Evolutionary conservation across 2,329 filamentous ascomycete genomes (phyloP), one percentile per base, ranked within the genome.

Genomic region (Trichoderma guizhouense): DNA sequence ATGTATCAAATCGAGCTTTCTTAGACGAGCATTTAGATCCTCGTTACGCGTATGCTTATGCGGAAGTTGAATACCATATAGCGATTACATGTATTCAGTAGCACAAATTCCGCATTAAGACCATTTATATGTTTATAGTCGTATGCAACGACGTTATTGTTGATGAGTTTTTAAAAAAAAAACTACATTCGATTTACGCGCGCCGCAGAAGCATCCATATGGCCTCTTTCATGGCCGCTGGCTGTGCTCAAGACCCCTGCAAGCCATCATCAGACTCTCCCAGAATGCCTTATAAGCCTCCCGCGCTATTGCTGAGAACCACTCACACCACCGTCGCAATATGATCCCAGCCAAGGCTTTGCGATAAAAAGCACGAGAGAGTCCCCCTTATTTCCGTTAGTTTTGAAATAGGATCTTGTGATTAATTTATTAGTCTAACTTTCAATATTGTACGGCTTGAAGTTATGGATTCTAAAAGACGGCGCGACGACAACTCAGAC

Each of bases 221-320:
- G 51, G 51, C 32, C 51, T 67, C 21, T 57, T 15, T 36, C 26
- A n/a, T n/a, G 47, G 32, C 32, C 30, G 64, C 47, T 39, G 51
- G 51, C 64, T 58, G 64, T 39, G 53, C 18, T 15, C 51, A 58
- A 57, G 15, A 67, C 24, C 64, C 64, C 51, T 67, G 64, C 51
- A 67, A 67, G 21, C 15, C 24, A 43, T 43, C 32, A 24, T 24
- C 62, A 53, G 30, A 24, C 30, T n/a, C 62, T 43, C 51, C 7
- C 51, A 58, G 51, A 43, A 55, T n/a, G 64, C 64, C 64, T 67
- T 67, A 34, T 58, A 30, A 28, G 64, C 64, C 64, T 67, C 64
- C 26, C 51, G 18, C 51, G 64, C 63, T 21, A 18, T 30, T 26
- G 24, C 24, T 43, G 51, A 34, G 64, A 30, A 30, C 64, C 47